Base-by-base conservation (phyloP, 768 basidiomycete species). In the Rhodotorula babjevae region DNA sequence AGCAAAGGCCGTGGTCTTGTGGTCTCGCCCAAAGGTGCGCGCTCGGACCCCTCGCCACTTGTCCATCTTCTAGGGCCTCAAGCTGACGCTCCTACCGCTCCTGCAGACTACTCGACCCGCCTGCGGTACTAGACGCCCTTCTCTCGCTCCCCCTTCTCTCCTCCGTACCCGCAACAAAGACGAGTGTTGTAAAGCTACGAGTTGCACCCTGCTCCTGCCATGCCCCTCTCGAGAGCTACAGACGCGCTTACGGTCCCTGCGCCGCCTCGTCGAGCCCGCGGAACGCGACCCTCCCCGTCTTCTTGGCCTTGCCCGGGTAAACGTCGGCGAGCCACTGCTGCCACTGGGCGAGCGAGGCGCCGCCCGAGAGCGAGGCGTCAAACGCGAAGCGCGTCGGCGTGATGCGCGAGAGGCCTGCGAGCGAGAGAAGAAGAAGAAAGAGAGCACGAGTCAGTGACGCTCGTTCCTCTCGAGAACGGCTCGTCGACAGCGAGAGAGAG, bases 1-100 rank as follows among this genome's bases (percentile, higher is more conserved):
- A 93, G 93, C 3, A 97, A 97, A 79, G 96, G 95, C 21, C 89
- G 95, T 67, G 94, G 96, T 91, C 84, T 98, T 44, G 95, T 98
- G 47, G 94, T 73, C 7, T 47, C 44, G 42, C 72, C 58, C 25
- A 72, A 65, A 61, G 75, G 75, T 76, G 25, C 25, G 50, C 40
- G n/a, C n/a, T n/a, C n/a, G n/a, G n/a, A n/a, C n/a, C n/a, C n/a
- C n/a, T n/a, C n/a, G n/a, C n/a, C n/a, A n/a, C n/a, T n/a, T n/a
- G n/a, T n/a, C n/a, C n/a, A n/a, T n/a, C n/a, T n/a, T n/a, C 57
- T 27, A 57, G 50, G 25, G 16, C 36, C 36, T 36, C 5, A 47
- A 9, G n/a, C 29, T 55, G 44, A 60, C 29, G 53, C 6, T 16
- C 31, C 21, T n/a, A 1, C 18, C 49, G 65, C 70, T 33, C 49